Evolutionary conservation across 768 basidiomycete species (phyloP), one percentile per base, ranked within the genome.

Genomic region (Lentinus tigrinus): DNA sequence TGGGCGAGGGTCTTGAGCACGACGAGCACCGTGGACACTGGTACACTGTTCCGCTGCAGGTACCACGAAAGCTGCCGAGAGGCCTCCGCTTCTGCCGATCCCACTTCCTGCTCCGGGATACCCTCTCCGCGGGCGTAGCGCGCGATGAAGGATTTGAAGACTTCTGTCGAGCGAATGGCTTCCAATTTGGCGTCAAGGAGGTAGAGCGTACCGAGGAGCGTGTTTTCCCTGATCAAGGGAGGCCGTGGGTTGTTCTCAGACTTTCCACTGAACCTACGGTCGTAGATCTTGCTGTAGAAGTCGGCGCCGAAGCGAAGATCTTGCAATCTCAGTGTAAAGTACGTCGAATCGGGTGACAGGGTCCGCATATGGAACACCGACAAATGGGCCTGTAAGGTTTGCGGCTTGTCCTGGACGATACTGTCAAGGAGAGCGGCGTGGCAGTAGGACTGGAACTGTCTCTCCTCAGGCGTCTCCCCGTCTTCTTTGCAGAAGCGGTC

Each of bases 321-420:
- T 59, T 91, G 88, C 23, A 91, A 69, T 7, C 83, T 77, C 43
- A 92, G 73, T 63, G 85, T 82, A 72, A 87, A 90, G 68, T 83
- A 85, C 9, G 76, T 79, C 6, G 83, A 82, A 3, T 72, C 64
- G 0, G 83, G 81, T 3, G 78, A 74, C 80, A 87, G 84, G 52
- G 73, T 80, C 57, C 90, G 85, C 64, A 85, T 85, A 48, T 77
- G 80, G 67, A 87, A 91, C 27, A 95, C 69, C 1, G 83, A 84
- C 2, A 95, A 75, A 67, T 93, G 89, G 0, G 87, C 79, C 63
- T 88, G 85, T 3, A 95, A 73, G 0, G 89, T 86, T 57, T 85
- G 82, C 13, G 89, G 85, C 69, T 96, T 97, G 73, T 95, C 95
- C 69, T 91, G 87, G n/a, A 94, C 75, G 49, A 98, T 88, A 72